Conservation (phyloP, 2,329 filamentous ascomycete genomes). For the Knoxdaviesia proteae region DNA sequence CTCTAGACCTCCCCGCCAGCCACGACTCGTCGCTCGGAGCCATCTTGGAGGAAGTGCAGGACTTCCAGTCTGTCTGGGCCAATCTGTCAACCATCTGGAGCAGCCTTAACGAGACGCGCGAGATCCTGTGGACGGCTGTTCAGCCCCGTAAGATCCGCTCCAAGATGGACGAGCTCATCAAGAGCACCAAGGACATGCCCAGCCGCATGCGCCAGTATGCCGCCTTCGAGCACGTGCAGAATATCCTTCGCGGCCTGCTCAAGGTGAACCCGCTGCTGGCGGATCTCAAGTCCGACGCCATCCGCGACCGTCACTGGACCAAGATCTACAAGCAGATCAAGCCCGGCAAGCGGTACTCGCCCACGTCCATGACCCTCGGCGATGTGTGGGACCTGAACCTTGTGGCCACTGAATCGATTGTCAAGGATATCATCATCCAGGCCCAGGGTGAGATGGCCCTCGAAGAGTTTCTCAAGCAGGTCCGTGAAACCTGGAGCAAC, state of each 20-base stretch:
- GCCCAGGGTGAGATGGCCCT: slow-evolving; percentile 96
- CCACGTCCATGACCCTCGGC: slow-evolving; percentile 86
- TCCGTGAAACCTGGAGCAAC: slow-evolving; percentile 90
- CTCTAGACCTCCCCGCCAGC: slow-evolving; percentile 67
- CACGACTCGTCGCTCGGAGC: slow-evolving; percentile 64
- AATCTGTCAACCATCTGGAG: slow-evolving; percentile 92
- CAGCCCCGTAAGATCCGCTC: slow-evolving; percentile 83
- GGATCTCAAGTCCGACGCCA: slow-evolving; percentile 89
- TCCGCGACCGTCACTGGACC: slow-evolving; percentile 89
- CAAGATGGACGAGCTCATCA: slow-evolving; percentile 77
- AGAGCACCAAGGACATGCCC: slow-evolving; percentile 98
- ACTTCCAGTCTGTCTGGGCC: slow-evolving; percentile 98
- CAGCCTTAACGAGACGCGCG: slow-evolving; percentile 79
- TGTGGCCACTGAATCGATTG: slow-evolving; percentile 64
- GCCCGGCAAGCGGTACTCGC: slow-evolving; percentile 82
- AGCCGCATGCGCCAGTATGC: slow-evolving; percentile 98
- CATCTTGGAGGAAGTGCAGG: slow-evolving; percentile 86
- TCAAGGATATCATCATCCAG: slow-evolving; percentile 84
- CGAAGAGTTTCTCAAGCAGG: slow-evolving; percentile 91
- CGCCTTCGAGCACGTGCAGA: slow-evolving; percentile 97
- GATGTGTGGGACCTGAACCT: slow-evolving; percentile 97
- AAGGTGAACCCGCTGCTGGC: slow-evolving; percentile 78
- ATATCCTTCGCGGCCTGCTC: slow-evolving; percentile 64
- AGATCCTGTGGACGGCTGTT: slow-evolving; percentile 85
- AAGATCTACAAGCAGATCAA: slow-evolving; percentile 95